phyloP scores from a whole-genome alignment of 2,329 filamentous ascomycete species.

The Cercospora beticola region DNA sequence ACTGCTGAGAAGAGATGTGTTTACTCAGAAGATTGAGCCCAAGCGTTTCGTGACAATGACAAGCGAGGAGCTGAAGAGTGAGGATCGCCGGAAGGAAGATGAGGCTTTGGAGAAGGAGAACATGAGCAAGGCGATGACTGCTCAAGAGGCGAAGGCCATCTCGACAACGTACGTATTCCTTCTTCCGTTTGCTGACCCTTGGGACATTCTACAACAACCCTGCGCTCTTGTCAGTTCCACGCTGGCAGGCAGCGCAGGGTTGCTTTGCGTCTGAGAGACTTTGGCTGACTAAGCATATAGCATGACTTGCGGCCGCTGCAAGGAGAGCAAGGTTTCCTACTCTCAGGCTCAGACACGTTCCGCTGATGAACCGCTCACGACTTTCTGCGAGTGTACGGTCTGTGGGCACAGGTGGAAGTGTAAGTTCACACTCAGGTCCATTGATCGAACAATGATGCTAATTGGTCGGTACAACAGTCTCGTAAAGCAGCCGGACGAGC shows the following conservation, averaged over 20 bases:
- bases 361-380: conserved; percentile 82
- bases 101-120: conserved; percentile 81
- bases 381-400: conserved; percentile 56
- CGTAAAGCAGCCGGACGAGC: neutral
- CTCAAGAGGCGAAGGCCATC: conserved; percentile 87
- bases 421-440: conserved; percentile 6
- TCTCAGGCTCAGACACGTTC: conserved; percentile 91
- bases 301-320: conserved; percentile 87
- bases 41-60: conserved; percentile 81
- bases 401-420: conserved; percentile 55
- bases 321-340: conserved; percentile 91
- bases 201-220: conserved; percentile 12
- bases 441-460: neutral
- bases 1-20: conserved; percentile 71
- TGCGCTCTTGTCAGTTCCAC: conserved; percentile 17
- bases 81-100: conserved; percentile 74
- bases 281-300: conserved; percentile 49
- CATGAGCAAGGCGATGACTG: conserved; percentile 95
- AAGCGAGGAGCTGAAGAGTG: conserved; percentile 86
- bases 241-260: conserved; percentile 30
- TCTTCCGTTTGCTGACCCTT: neutral
- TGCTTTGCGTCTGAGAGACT: conserved; percentile 33
- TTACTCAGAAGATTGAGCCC: conserved; percentile 69
- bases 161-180: conserved; percentile 34
- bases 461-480: neutral